phyloP scores from a whole-genome alignment of 805 yeast genomes.

The Torulaspora franciscae region DNA sequence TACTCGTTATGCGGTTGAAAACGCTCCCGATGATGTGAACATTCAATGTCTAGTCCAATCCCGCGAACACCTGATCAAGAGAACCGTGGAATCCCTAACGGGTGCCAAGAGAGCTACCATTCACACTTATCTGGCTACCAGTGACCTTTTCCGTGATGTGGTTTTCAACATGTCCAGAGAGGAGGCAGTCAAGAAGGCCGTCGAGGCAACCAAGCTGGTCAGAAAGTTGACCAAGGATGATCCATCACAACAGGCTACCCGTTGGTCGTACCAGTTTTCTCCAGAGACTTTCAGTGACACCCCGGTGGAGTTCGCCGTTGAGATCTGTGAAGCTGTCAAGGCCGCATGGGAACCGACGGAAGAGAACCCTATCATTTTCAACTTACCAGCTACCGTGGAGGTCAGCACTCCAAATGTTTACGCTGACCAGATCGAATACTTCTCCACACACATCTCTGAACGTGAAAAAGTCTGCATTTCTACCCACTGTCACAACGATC shows the following conservation, averaged over 20 bases:
- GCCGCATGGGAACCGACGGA: constrained; percentile 74
- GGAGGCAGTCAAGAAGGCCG: constrained; percentile 64
- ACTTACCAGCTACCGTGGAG: constrained; percentile 78
- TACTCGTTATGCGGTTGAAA: constrained; percentile 72
- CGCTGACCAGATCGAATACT: constrained; percentile 78
- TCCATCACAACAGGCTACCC: constrained; percentile 56
- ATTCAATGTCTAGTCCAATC: constrained; percentile 73
- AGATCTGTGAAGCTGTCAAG: constrained; percentile 75
- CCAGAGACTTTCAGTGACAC: constrained; percentile 78
- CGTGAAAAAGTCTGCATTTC: constrained; percentile 69
- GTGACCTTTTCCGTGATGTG: constrained; percentile 68
- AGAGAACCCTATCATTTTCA: constrained; percentile 69
- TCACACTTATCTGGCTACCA: constrained; percentile 71
- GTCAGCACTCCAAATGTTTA: constrained; percentile 70
- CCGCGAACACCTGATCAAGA: constrained; percentile 65
- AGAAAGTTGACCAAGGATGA: constrained; percentile 70
- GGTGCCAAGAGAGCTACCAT: constrained; percentile 72
- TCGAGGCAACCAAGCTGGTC: constrained; percentile 63
- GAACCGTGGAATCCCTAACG: constrained; percentile 67
- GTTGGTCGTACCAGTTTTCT: constrained; percentile 69
- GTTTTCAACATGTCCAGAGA: constrained; percentile 68
- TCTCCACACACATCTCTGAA: constrained; percentile 60
- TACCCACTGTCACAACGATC: constrained; percentile 71
- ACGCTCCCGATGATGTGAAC: constrained; percentile 69
- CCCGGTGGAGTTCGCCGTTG: constrained; percentile 66